These are phyloP conservation scores for Exophiala bonariae DNA, from an alignment of 2,329 filamentous ascomycete genomes.

Conservation along the genomic window DNA sequence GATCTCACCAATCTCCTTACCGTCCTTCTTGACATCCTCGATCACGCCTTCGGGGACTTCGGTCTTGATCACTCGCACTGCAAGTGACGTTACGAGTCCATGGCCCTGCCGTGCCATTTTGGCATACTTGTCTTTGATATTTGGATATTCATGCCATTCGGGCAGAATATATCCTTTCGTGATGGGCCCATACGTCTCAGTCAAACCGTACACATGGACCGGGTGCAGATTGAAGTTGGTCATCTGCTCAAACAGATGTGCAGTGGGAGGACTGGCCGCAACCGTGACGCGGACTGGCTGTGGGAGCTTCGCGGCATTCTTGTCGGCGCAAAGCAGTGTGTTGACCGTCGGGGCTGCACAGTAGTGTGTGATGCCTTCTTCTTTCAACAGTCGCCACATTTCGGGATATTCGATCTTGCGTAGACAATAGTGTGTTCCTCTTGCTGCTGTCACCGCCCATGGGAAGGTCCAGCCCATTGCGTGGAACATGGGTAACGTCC, in stretches of 20 bases:
- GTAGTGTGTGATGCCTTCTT: slow-evolving; percentile 89
- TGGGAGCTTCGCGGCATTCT: slow-evolving; percentile 70
- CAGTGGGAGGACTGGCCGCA: slow-evolving; percentile 85
- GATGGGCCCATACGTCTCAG: slow-evolving; percentile 91
- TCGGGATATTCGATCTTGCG: slow-evolving; percentile 92
- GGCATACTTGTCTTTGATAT: slow-evolving; percentile 72
- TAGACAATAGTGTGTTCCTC: slow-evolving; percentile 93
- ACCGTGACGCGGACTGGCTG: slow-evolving; percentile 82
- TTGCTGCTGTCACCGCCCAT: slow-evolving; percentile 87
- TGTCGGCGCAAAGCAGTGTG: slow-evolving; percentile 79
- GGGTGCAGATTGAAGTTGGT: slow-evolving; percentile 79
- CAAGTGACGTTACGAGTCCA: slow-evolving; percentile 80
- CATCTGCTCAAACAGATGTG: slow-evolving; percentile 93
- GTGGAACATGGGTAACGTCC: slow-evolving; percentile 88
- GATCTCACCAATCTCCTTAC: slow-evolving; percentile 78
- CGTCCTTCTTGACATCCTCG: slow-evolving; percentile 67
- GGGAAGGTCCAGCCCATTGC: slow-evolving; percentile 78
- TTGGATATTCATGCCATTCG: slow-evolving; percentile 72
- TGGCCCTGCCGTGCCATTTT: slow-evolving; percentile 94
- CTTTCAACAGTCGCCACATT: slow-evolving; percentile 85
- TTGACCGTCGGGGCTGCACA: slow-evolving; percentile 96
- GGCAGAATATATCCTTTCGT: slow-evolving; percentile 91
- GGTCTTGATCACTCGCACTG: slow-evolving; percentile 77
- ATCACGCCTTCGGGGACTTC: slow-evolving; percentile 63
- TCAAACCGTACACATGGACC: slow-evolving; percentile 87